These are phyloP conservation scores for Coniochaeta prunicola DNA, from an alignment of 2,329 filamentous ascomycete species.

Conservation along the genomic window DNA sequence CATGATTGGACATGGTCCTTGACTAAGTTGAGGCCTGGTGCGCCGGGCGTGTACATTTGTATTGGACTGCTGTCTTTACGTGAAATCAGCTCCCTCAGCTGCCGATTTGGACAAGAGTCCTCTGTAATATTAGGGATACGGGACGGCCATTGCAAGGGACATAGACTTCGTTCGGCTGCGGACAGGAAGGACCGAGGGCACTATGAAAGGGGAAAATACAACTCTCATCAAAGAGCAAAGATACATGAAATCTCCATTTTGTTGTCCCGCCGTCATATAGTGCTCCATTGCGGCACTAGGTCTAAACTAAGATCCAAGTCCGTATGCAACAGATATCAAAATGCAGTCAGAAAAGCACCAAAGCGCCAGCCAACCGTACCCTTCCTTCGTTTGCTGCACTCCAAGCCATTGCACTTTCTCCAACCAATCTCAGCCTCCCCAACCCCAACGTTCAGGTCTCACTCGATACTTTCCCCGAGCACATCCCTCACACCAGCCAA, in stretches of 20 bases:
- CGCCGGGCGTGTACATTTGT: not conserved
- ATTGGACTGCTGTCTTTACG: not conserved
- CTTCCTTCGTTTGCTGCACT: not conserved
- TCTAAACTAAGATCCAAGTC: not conserved
- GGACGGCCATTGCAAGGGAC: not conserved
- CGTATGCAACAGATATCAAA: not conserved
- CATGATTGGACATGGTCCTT: not conserved
- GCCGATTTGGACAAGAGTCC: not conserved
- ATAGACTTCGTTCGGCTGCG: not conserved
- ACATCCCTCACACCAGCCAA: conserved; percentile 54
- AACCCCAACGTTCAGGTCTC: not conserved
- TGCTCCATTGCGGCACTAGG: not conserved
- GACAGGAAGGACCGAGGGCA: not conserved
- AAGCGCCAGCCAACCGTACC: not conserved
- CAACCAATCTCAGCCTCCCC: not conserved
- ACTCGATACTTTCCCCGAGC: conserved; percentile 43
- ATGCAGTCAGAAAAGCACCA: not conserved
- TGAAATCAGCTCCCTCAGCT: no score
- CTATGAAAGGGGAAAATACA: not conserved
- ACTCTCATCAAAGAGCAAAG: not conserved
- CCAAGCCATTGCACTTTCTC: not conserved
- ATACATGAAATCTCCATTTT: not conserved
- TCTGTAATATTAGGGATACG: not conserved
- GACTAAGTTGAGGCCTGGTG: not conserved
- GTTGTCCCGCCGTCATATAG: not conserved